Conservation (phyloP, 768 basidiomycete genomes). For the Termitomyces eurrhizus region DNA sequence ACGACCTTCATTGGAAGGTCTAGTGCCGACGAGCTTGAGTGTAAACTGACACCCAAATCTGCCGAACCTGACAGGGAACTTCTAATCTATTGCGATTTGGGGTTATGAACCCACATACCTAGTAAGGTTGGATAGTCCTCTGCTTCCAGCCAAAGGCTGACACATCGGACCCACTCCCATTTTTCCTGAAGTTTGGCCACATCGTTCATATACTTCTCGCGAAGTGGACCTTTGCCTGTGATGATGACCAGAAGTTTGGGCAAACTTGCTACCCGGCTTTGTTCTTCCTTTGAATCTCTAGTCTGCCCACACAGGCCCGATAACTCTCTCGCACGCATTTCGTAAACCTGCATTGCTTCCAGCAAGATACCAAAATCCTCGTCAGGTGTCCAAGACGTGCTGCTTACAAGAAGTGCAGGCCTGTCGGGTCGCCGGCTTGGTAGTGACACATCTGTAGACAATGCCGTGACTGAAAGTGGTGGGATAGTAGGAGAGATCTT, state of each 20-base stretch:
- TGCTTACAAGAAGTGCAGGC: conserved; percentile 84
- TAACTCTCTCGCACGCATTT: conserved; percentile 44
- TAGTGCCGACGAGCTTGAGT: conserved; percentile 83
- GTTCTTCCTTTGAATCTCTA: conserved; percentile 1
- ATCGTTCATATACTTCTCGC: conserved; percentile 67
- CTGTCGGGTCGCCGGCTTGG: conserved; percentile 64
- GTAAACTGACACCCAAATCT: conserved; percentile 88
- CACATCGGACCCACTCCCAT: conserved; percentile 78
- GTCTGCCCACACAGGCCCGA: conserved; percentile 7
- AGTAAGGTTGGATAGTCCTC: conserved; percentile 87
- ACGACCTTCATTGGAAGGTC: conserved; percentile 99
- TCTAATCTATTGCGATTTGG: not conserved
- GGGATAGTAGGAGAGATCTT: conserved; percentile 13
- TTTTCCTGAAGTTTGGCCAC: conserved; percentile 54
- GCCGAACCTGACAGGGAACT: conserved; percentile 61
- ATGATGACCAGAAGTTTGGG: conserved; percentile 82
- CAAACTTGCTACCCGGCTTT: conserved; percentile 29
- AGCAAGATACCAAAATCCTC: conserved; percentile 90
- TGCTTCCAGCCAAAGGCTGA: conserved; percentile 85
- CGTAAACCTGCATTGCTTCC: conserved; percentile 68
- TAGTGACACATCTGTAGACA: conserved; percentile 29
- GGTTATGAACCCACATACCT: conserved; percentile 39
- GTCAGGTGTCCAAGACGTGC: conserved; percentile 97
- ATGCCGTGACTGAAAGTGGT: conserved; percentile 24
- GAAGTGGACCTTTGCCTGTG: conserved; percentile 87